Evolutionary conservation across 768 basidiomycete genomes (phyloP).

Genomic region (Tulasnella sp.): DNA sequence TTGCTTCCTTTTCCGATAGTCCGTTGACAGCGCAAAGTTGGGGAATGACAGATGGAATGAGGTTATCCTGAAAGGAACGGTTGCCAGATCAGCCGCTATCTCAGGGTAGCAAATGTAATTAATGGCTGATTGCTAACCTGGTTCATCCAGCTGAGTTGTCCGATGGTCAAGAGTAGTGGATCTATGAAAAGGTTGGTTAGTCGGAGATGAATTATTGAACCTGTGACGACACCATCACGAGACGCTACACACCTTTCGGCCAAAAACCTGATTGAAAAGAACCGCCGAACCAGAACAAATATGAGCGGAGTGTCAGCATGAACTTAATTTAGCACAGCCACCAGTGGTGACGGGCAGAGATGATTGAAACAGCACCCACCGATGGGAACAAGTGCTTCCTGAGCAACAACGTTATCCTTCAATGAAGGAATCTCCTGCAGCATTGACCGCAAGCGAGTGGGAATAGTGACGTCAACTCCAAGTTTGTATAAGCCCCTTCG

Average conservation of each 20-base stretch:
- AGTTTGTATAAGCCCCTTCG: slow-evolving; percentile 39
- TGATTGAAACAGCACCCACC: slow-evolving; percentile 40
- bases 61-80: slow-evolving; percentile 51
- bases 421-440: slow-evolving; percentile 39
- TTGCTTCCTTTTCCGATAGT: slow-evolving; percentile 40
- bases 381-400: slow-evolving; percentile 50
- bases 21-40: slow-evolving; percentile 45
- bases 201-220: slow-evolving; percentile 4
- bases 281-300: too few species aligned
- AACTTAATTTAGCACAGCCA: too few species aligned
- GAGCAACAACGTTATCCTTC: slow-evolving; percentile 37
- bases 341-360: neutral
- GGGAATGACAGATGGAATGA: slow-evolving; percentile 44
- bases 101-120: too few species aligned
- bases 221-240: slow-evolving; percentile 31
- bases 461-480: slow-evolving; percentile 45
- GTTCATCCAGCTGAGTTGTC: slow-evolving; percentile 62
- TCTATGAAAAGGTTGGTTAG: slow-evolving; percentile 28
- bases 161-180: slow-evolving; percentile 44
- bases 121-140: too few species aligned
- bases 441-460: slow-evolving; percentile 39
- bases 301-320: too few species aligned
- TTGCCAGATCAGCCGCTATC: too few species aligned
- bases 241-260: too few species aligned
- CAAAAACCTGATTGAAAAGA: too few species aligned